Conservation (phyloP, 2,329 filamentous ascomycete genomes). For the Phyllosticta capitalensis region DNA sequence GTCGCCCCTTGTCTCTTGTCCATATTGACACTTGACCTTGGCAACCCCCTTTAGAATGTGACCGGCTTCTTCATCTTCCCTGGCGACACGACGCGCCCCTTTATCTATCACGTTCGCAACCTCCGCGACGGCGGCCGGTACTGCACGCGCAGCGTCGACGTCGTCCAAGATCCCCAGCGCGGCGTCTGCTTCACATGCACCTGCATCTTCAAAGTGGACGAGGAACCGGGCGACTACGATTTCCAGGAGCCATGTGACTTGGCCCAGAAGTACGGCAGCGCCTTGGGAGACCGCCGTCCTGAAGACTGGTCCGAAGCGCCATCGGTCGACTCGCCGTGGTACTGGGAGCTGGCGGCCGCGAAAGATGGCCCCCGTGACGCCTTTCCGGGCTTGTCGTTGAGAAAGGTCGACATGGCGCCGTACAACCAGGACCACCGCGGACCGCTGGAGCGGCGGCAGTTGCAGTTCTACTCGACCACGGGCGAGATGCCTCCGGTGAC, state of each 20-base stretch:
- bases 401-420: constrained; percentile 43
- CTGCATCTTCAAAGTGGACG: constrained; percentile 41
- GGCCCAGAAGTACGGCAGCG: constrained; percentile 24
- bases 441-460: constrained; percentile 27
- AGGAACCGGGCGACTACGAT: constrained; percentile 26
- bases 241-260: constrained; percentile 28
- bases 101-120: constrained; percentile 41
- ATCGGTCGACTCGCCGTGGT: constrained; percentile 26
- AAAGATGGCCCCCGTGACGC: constrained; percentile 30
- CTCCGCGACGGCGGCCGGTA: constrained; percentile 44
- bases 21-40: not conserved
- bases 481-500: constrained; percentile 22
- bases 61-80: constrained; percentile 44
- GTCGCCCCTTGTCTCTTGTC: constrained; percentile 5
- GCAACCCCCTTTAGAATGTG: constrained; percentile 33
- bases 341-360: constrained; percentile 22
- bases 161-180: constrained; percentile 36
- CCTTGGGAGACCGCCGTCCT: constrained; percentile 25
- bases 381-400: constrained; percentile 37
- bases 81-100: constrained; percentile 39
- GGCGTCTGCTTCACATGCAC: constrained; percentile 43
- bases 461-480: constrained; percentile 25
- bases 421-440: constrained; percentile 34
- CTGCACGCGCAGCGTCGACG: constrained; percentile 43
- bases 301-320: constrained; percentile 21